Conservation (phyloP, 2,329 filamentous ascomycete genomes). For the Exophiala sp. region DNA sequence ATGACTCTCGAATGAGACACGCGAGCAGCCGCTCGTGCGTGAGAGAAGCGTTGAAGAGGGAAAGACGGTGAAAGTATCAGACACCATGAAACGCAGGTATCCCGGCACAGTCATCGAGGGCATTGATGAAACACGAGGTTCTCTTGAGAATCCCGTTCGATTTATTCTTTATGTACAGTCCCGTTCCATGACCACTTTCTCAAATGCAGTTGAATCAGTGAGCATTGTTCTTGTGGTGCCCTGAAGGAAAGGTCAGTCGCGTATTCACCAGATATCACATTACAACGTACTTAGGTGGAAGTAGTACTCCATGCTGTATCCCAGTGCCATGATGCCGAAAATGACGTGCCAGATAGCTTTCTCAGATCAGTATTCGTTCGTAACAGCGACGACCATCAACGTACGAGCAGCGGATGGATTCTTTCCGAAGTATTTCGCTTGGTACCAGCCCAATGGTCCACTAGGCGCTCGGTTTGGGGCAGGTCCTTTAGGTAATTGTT, state of each 20-base stretch:
- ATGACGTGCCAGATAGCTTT: constrained; percentile 86
- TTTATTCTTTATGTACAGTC: constrained; percentile 18
- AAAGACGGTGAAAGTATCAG: not conserved
- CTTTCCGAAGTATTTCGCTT: constrained; percentile 86
- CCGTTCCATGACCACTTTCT: not conserved
- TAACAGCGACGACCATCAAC: constrained; percentile 39
- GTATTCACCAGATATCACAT: not conserved
- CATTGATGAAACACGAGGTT: no score
- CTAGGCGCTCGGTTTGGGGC: constrained; percentile 79
- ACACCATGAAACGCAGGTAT: no score
- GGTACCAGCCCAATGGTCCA: constrained; percentile 84
- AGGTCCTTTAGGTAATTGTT: constrained; percentile 90
- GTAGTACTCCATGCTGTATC: constrained; percentile 99
- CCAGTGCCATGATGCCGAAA: constrained; percentile 70
- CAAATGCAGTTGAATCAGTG: constrained; percentile 61
- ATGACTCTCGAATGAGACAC: not conserved
- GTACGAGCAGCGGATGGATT: constrained; percentile 84
- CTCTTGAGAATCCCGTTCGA: constrained; percentile 1
- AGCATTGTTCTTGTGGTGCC: constrained; percentile 99
- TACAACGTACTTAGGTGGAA: constrained; percentile 87
- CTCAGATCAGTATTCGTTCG: constrained; percentile 17
- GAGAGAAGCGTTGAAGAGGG: no score
- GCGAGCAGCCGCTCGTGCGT: no score
- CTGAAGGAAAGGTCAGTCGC: constrained; percentile 47
- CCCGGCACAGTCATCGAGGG: no score